A percentile compares a stretch with the other conserved stretches of the same genome.
Evolutionary conservation across 805 yeast species (phyloP).

Genomic region (Saccharomyces cerevisiae): DNA sequence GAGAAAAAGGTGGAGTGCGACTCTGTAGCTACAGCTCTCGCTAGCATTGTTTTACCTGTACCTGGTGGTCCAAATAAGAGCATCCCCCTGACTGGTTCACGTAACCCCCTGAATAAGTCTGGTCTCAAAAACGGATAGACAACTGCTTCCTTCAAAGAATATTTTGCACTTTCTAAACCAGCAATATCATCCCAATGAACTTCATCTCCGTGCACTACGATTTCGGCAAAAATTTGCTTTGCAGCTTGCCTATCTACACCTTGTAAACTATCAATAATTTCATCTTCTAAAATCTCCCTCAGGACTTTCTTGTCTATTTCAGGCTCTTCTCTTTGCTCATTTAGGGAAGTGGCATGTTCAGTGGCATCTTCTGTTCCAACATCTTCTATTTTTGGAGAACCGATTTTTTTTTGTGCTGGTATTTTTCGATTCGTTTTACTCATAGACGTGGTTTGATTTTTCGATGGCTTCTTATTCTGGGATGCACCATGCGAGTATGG

Average conservation of each 20-base stretch:
- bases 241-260: constrained; percentile 81
- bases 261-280: constrained; percentile 30
- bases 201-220: constrained; percentile 82
- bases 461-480: not conserved
- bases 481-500: not conserved
- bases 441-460: not conserved
- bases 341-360: not conserved
- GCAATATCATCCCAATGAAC: constrained; percentile 94
- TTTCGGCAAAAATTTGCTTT: constrained; percentile 76
- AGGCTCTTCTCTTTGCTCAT: not conserved
- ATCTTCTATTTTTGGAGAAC: not conserved
- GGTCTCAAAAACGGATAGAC: constrained; percentile 94
- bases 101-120: constrained; percentile 77
- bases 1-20: constrained; percentile 88
- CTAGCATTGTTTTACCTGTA: constrained; percentile 97
- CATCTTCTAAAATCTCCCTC: constrained; percentile 17
- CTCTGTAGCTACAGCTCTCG: constrained; percentile 93
- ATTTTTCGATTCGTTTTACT: not conserved
- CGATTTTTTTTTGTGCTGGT: not conserved
- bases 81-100: constrained; percentile 97
- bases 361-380: not conserved
- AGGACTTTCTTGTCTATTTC: constrained; percentile 5
- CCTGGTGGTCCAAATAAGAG: constrained; percentile 96
- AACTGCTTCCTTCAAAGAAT: constrained; percentile 84
- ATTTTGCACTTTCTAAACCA: constrained; percentile 83